Conservation (phyloP, 1,139 yeast species). For the Nakaseomyces bracarensis region DNA sequence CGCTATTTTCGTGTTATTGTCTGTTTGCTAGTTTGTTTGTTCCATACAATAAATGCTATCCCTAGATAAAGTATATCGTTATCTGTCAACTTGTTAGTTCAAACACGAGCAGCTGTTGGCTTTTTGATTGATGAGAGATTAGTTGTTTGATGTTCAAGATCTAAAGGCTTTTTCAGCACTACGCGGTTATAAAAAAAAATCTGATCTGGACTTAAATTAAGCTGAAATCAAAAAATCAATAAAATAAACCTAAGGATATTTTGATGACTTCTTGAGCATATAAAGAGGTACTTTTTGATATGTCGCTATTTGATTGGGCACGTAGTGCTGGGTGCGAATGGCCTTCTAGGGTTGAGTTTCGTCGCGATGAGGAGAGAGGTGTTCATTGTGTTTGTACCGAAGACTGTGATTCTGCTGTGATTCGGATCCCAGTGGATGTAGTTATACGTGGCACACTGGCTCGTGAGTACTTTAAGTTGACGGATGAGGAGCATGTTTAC, state of each 20-base stretch:
- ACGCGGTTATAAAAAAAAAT: too few relatives aligned
- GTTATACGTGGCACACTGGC: constrained; percentile 40
- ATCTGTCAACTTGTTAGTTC: too few relatives aligned
- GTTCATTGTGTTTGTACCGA: constrained; percentile 35
- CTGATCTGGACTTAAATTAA: too few relatives aligned
- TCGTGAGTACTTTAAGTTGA: constrained; percentile 32
- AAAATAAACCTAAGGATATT: background rate
- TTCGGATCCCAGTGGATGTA: constrained; percentile 37
- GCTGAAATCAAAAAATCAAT: background rate
- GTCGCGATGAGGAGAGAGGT: constrained; percentile 29
- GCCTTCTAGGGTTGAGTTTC: constrained; percentile 31
- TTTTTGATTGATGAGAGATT: too few relatives aligned
- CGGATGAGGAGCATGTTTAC: constrained; percentile 17
- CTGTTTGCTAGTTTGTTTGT: too few relatives aligned
- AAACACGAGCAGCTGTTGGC: too few relatives aligned
- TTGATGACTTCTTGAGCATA: too few relatives aligned
- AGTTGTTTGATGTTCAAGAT: too few relatives aligned
- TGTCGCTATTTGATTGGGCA: constrained; percentile 40
- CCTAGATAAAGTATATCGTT: too few relatives aligned
- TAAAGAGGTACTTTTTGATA: background rate
- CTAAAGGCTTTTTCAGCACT: too few relatives aligned
- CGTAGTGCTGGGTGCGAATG: constrained; percentile 39
- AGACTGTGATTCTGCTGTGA: constrained; percentile 11
- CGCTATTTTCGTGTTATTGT: too few relatives aligned
- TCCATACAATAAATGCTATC: too few relatives aligned